phyloP scores from a whole-genome alignment of 148 eudicot genomes.

The Cornus suecica region DNA sequence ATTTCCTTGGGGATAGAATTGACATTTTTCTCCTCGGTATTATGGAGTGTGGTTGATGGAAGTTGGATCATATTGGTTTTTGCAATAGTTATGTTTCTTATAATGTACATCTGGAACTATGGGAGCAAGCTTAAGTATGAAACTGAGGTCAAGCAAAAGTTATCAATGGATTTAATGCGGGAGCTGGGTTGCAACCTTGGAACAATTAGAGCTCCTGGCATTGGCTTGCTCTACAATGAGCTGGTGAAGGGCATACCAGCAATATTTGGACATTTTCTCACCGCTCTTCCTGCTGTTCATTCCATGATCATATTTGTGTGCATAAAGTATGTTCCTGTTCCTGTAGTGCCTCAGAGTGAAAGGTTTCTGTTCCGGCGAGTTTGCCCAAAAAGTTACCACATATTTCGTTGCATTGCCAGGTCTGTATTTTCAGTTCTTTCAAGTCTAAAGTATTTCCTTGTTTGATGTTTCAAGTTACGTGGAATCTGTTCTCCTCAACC shows the following conservation, averaged over 20 bases:
- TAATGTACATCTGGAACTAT: conserved; percentile 94
- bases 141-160: conserved; percentile 87
- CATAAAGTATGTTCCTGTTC: conserved; percentile 91
- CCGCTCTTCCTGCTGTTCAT: conserved; percentile 94
- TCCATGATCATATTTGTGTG: conserved; percentile 96
- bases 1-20: conserved; percentile 86
- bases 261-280: conserved; percentile 90
- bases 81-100: conserved; percentile 62
- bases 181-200: conserved; percentile 89
- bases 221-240: conserved; percentile 94
- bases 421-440: conserved; percentile 20
- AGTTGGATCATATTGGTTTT: conserved; percentile 94
- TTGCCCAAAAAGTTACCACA: conserved; percentile 86
- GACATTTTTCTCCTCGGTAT: conserved; percentile 84
- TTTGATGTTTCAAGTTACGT: conserved; percentile 4
- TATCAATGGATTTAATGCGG: conserved; percentile 82
- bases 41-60: conserved; percentile 83
- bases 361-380: conserved; percentile 93
- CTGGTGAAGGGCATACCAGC: conserved; percentile 90
- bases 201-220: conserved; percentile 95
- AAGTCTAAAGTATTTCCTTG: background rate
- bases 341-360: conserved; percentile 86
- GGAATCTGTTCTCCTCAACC: background rate
- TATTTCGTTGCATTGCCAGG: conserved; percentile 98
- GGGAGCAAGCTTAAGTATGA: conserved; percentile 94